Evolutionary conservation across 2,329 filamentous ascomycete species (phyloP).

Genomic region (Madurella mycetomatis): DNA sequence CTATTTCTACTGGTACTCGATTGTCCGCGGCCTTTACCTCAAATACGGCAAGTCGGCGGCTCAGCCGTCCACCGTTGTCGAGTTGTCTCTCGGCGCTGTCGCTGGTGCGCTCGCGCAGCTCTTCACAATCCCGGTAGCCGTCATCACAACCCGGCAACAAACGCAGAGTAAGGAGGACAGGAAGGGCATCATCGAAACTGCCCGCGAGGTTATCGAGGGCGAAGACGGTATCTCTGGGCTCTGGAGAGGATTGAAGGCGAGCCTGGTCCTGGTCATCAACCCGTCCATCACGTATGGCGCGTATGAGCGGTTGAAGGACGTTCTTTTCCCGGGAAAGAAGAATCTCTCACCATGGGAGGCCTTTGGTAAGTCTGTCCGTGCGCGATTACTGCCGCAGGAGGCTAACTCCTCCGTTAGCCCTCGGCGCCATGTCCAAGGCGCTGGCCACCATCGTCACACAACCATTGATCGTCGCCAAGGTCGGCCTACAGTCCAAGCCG

Average conservation of each 20-base stretch:
- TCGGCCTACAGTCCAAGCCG: conserved; percentile 89
- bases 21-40: conserved; percentile 78
- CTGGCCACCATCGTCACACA: conserved; percentile 90
- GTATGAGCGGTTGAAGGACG: conserved; percentile 80
- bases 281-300: conserved; percentile 97
- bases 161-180: conserved; percentile 80
- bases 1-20: conserved; percentile 98
- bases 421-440: conserved; percentile 89
- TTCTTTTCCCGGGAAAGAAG: conserved; percentile 71
- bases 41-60: conserved; percentile 47
- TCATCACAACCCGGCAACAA: conserved; percentile 93
- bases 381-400: not conserved
- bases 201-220: conserved; percentile 79
- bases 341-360: conserved; percentile 80
- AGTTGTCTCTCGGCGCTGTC: conserved; percentile 78
- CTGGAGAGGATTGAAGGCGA: conserved; percentile 94
- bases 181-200: conserved; percentile 83
- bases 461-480: conserved; percentile 95
- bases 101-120: conserved; percentile 89
- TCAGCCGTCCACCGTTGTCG: conserved; percentile 71
- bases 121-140: conserved; percentile 93
- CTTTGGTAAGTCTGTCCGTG: conserved; percentile 63
- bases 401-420: conserved; percentile 48
- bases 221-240: conserved; percentile 86
- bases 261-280: conserved; percentile 90